These are phyloP conservation scores for Flueggea neowawraea DNA, from an alignment of 441 rosid genomes.

Conservation along the genomic window DNA sequence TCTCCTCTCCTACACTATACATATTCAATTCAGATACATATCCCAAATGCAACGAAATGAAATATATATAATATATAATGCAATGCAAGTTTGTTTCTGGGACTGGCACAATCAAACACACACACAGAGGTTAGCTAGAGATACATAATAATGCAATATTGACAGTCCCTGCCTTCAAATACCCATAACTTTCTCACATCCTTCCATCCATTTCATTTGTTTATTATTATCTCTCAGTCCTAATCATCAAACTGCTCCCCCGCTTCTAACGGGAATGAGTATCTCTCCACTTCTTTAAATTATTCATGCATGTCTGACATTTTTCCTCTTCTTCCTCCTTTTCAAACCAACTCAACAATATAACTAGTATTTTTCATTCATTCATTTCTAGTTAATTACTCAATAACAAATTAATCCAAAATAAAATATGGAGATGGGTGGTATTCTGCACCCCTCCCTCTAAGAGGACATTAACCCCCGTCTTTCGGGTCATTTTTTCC, in stretches of 20 bases:
- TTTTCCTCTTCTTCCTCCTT: not conserved
- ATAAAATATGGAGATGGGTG: slow-evolving; percentile 10
- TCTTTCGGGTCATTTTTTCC: slow-evolving; percentile 26
- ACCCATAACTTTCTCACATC: slow-evolving; percentile 48
- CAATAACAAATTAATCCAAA: not conserved
- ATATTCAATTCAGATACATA: too few relatives aligned
- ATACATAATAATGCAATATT: not conserved
- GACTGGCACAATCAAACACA: too few relatives aligned
- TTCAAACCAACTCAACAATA: not conserved
- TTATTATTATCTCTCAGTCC: slow-evolving; percentile 16
- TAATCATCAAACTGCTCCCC: slow-evolving; percentile 50
- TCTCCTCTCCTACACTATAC: too few relatives aligned
- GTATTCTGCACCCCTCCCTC: slow-evolving; percentile 36
- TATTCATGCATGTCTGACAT: slow-evolving; percentile 34
- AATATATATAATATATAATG: too few relatives aligned
- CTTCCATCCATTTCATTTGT: slow-evolving; percentile 16
- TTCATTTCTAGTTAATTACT: not conserved
- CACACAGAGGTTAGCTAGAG: not conserved
- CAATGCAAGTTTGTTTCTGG: too few relatives aligned
- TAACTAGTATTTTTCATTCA: not conserved
- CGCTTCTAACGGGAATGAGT: slow-evolving; percentile 19
- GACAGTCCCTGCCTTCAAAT: slow-evolving; percentile 14
- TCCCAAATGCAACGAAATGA: too few relatives aligned
- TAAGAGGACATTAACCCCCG: slow-evolving; percentile 37
- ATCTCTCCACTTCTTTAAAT: slow-evolving; percentile 22